A percentile compares a stretch with the other conserved stretches of the same genome.
Evolutionary conservation across 768 basidiomycete genomes (phyloP).

Genomic region (Pilatotrama ljubarskyi): DNA sequence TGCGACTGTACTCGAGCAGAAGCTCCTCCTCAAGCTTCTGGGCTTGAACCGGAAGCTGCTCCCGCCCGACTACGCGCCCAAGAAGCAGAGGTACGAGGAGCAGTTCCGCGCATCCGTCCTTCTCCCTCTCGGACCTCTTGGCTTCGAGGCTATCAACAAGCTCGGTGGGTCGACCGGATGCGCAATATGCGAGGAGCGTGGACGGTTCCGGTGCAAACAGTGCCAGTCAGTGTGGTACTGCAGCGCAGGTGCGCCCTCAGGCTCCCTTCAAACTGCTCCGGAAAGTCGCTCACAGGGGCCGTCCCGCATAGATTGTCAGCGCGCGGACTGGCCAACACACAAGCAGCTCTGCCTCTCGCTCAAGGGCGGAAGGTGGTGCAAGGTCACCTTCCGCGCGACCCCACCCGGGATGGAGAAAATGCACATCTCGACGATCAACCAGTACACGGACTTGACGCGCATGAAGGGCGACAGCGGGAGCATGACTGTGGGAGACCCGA

Average conservation of each 20-base stretch:
- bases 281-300: neutral
- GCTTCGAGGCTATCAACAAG: slow-evolving; percentile 39
- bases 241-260: slow-evolving; percentile 33
- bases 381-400: slow-evolving; percentile 25
- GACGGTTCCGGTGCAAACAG: slow-evolving; percentile 35
- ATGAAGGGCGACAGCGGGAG: slow-evolving; percentile 26
- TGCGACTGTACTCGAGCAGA: slow-evolving; percentile 34
- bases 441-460: slow-evolving; percentile 14
- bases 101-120: slow-evolving; percentile 35
- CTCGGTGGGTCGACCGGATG: slow-evolving; percentile 39
- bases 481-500: neutral
- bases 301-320: slow-evolving; percentile 37
- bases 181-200: slow-evolving; percentile 40
- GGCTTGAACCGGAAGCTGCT: slow-evolving; percentile 35
- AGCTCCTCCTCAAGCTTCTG: slow-evolving; percentile 35
- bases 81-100: slow-evolving; percentile 25
- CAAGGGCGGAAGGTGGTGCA: slow-evolving; percentile 41
- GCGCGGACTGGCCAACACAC: slow-evolving; percentile 42
- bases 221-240: slow-evolving; percentile 41
- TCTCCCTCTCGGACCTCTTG: slow-evolving; percentile 39
- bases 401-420: slow-evolving; percentile 10
- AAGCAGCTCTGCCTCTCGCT: slow-evolving; percentile 39
- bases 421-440: slow-evolving; percentile 19
- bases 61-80: slow-evolving; percentile 28
- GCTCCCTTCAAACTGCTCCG: neutral